These are phyloP conservation scores for Melaleuca alternifolia DNA, from an alignment of 345 rosid species.

Conservation along the genomic window DNA sequence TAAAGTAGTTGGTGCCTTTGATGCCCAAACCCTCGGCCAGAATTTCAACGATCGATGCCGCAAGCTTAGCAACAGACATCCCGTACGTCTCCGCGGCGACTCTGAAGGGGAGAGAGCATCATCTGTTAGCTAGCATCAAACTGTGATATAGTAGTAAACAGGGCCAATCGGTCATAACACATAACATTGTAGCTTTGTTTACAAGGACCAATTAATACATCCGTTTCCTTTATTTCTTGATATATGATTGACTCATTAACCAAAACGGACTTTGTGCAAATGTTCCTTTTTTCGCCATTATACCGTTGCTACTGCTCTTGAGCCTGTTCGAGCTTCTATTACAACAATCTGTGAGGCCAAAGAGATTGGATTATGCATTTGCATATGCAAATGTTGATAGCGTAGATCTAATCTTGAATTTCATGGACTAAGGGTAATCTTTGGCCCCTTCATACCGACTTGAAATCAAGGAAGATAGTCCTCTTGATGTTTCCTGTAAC, in stretches of 20 bases:
- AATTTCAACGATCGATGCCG: not conserved
- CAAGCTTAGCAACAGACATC: not conserved
- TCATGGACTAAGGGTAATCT: not conserved
- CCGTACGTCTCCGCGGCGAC: not conserved
- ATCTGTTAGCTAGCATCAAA: not conserved
- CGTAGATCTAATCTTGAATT: not conserved
- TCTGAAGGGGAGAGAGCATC: not conserved
- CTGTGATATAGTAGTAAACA: not conserved
- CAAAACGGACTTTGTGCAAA: not conserved
- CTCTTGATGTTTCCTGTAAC: not conserved
- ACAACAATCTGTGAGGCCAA: not conserved
- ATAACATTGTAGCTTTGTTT: not conserved
- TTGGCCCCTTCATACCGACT: not conserved
- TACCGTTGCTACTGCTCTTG: not conserved
- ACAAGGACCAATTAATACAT: not conserved
- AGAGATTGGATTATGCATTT: not conserved
- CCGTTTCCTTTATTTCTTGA: not conserved
- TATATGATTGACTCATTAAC: not conserved
- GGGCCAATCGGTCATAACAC: not conserved
- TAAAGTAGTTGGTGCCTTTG: constrained; percentile 17
- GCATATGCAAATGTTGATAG: not conserved
- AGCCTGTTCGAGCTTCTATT: not conserved
- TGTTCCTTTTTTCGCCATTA: not conserved
- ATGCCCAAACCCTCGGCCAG: constrained; percentile 22
- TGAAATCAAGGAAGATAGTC: not conserved